These are phyloP conservation scores for Staphylotrichum longicolle DNA, from an alignment of 495 filamentous ascomycete species.

Conservation along the genomic window DNA sequence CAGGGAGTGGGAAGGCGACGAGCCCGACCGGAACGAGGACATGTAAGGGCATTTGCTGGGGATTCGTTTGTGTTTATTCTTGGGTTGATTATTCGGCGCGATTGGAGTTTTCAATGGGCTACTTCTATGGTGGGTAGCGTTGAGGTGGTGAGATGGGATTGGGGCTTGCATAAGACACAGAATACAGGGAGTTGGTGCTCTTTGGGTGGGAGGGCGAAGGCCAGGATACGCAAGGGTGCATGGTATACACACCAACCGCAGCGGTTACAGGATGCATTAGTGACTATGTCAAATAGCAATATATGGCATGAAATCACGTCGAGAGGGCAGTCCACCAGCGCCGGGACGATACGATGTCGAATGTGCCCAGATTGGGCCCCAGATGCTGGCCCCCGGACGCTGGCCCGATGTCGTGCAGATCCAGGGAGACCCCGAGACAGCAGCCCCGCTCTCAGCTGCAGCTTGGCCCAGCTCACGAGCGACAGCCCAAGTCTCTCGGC, in stretches of 20 bases:
- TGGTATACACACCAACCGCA: background rate
- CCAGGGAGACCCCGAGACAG: no score
- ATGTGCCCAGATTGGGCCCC: no score
- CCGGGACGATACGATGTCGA: no score
- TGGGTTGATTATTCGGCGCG: slow-evolving; percentile 11
- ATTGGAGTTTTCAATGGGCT: slow-evolving; percentile 3
- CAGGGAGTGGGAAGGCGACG: slow-evolving; percentile 35
- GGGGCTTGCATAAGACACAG: slow-evolving; percentile 5
- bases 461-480: slow-evolving; percentile 2
- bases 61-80: slow-evolving; percentile 14
- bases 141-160: background rate
- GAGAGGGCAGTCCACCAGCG: no score
- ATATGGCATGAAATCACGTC: no score
- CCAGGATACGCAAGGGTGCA: background rate
- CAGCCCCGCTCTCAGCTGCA: background rate
- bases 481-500: slow-evolving; percentile 3
- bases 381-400: no score
- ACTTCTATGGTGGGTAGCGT: no score
- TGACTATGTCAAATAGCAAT: no score
- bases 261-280: no score
- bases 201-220: background rate
- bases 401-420: no score
- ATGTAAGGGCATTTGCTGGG: slow-evolving; percentile 23
- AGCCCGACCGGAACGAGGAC: slow-evolving; percentile 17
- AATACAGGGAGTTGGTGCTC: background rate